Percentiles rank a stretch among this genome's conserved stretches.
phyloP scores from a whole-genome alignment of 2,329 filamentous ascomycete species.

The Sclerotinia subarctica region DNA sequence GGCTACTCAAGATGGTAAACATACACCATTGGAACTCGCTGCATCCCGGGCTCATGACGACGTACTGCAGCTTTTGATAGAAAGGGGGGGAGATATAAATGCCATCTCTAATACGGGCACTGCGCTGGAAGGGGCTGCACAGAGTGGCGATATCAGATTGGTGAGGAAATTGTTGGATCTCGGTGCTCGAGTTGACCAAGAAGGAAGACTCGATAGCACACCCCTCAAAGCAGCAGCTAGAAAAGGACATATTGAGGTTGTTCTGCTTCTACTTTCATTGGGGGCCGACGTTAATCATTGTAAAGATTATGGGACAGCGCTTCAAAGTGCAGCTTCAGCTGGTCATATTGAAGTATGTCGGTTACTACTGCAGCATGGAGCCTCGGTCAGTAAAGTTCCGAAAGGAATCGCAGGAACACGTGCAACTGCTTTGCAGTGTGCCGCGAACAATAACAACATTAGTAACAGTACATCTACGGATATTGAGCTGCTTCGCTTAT shows the following conservation, averaged over 20 bases:
- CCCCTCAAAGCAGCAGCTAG: background rate
- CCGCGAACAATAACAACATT: background rate
- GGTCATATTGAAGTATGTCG: slow-evolving; percentile 5
- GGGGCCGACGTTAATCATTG: background rate
- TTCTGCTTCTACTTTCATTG: background rate
- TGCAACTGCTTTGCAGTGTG: background rate
- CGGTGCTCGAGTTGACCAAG: slow-evolving; percentile 19
- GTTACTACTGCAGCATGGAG: background rate
- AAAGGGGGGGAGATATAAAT: slow-evolving; percentile 34
- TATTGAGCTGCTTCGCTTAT: background rate
- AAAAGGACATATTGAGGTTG: background rate
- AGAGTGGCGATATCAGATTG: background rate
- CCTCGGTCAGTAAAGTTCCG: background rate
- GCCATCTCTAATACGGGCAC: background rate
- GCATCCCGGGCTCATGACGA: slow-evolving; percentile 28
- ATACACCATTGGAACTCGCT: slow-evolving; percentile 19
- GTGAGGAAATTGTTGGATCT: slow-evolving; percentile 13
- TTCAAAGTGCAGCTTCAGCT: slow-evolving; percentile 2
- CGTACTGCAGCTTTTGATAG: slow-evolving; percentile 37
- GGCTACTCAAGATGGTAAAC: slow-evolving; percentile 9
- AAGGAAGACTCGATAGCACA: background rate
- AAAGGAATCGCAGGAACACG: background rate
- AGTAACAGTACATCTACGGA: background rate
- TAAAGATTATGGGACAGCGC: background rate
- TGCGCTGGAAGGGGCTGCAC: slow-evolving; percentile 16